phyloP scores from a whole-genome alignment of 2,329 filamentous ascomycete species.

The Neurospora sp. region DNA sequence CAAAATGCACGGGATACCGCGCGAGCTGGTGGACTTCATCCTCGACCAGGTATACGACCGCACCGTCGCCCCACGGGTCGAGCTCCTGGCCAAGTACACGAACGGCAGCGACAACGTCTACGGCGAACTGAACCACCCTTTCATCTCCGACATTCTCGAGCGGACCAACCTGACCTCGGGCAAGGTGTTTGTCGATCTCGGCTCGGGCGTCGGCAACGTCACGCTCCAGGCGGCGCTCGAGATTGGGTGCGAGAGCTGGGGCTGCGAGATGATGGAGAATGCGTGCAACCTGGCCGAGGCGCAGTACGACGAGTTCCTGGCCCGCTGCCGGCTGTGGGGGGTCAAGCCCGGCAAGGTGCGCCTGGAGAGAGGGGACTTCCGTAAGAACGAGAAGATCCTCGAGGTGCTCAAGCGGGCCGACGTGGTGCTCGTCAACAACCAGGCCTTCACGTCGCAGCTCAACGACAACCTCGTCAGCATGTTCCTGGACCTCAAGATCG shows the following conservation, averaged over 20 bases:
- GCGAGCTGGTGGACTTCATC: slow-evolving; percentile 68
- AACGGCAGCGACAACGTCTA: slow-evolving; percentile 91
- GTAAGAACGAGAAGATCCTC: slow-evolving; percentile 59
- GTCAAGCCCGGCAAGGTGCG: slow-evolving; percentile 68
- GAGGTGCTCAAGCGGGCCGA: slow-evolving; percentile 73
- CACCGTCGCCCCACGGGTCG: slow-evolving; percentile 81
- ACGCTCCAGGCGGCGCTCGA: slow-evolving; percentile 89
- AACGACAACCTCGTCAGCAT: slow-evolving; percentile 79
- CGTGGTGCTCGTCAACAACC: slow-evolving; percentile 96
- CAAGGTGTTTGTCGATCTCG: slow-evolving; percentile 87
- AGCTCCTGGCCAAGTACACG: slow-evolving; percentile 73
- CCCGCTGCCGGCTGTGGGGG: slow-evolving; percentile 85
- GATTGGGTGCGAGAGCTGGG: slow-evolving; percentile 89
- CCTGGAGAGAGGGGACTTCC: slow-evolving; percentile 76
- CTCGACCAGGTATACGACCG: slow-evolving; percentile 83
- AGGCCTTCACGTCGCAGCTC: slow-evolving; percentile 80
- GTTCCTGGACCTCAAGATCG: slow-evolving; percentile 87
- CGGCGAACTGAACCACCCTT: slow-evolving; percentile 78
- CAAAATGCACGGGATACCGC: slow-evolving; percentile 55
- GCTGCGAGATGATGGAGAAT: slow-evolving; percentile 92
- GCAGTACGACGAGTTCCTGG: slow-evolving; percentile 72
- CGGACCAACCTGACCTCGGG: slow-evolving; percentile 68
- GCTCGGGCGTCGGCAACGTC: slow-evolving; percentile 93
- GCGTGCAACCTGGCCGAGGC: slow-evolving; percentile 72
- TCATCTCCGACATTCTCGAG: slow-evolving; percentile 73